Conservation (phyloP, 83 land plant genomes). For the Picea abies region DNA sequence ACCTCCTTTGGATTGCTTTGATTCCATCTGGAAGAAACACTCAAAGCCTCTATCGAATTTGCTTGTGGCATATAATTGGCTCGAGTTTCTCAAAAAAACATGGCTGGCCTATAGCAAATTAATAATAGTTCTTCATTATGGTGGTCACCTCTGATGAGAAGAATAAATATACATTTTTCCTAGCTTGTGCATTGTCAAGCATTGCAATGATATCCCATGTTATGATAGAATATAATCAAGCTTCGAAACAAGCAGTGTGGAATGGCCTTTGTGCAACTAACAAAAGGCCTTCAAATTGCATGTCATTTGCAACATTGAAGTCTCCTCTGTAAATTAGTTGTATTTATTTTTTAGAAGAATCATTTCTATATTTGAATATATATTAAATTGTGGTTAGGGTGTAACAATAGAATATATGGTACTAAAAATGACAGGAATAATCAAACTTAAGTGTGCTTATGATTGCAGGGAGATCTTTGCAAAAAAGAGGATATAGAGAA, state of each 20-base stretch:
- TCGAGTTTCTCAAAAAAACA: neutral
- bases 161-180: neutral
- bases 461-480: slow-evolving; percentile 77
- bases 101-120: neutral
- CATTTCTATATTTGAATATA: neutral
- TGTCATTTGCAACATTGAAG: neutral
- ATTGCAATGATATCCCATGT: neutral
- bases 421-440: neutral
- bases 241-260: neutral
- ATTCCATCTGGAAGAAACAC: neutral
- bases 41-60: neutral
- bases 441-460: slow-evolving; percentile 1
- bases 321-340: neutral
- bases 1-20: neutral
- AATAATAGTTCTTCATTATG: neutral
- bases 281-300: neutral
- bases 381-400: neutral
- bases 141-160: neutral
- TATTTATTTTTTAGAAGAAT: neutral
- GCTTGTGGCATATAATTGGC: neutral
- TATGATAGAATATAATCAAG: neutral
- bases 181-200: neutral
- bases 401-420: neutral
- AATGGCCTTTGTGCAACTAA: neutral
- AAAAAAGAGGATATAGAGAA: slow-evolving; percentile 66